Percentiles rank a stretch among this genome's conserved stretches.
These are phyloP conservation scores for Pichia inconspicua DNA, from an alignment of 1,139 yeast species.

Conservation along the genomic window DNA sequence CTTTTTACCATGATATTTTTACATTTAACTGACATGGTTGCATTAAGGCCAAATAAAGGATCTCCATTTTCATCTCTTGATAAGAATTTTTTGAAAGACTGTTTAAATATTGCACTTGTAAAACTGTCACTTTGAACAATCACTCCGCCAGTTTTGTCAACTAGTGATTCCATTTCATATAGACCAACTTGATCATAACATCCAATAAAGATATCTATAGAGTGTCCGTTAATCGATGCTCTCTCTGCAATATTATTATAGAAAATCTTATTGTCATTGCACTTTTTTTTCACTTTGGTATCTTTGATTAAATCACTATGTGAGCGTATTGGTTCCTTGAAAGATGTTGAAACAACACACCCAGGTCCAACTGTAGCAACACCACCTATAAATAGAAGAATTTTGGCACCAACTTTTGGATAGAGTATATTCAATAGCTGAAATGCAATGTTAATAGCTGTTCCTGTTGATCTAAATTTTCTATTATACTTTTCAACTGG, in stretches of 20 bases:
- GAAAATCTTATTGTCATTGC: slow-evolving; percentile 33
- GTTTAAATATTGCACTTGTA: slow-evolving; percentile 57
- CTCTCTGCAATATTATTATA: slow-evolving; percentile 35
- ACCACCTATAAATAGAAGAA: slow-evolving; percentile 53
- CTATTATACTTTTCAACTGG: slow-evolving; percentile 43
- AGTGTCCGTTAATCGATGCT: slow-evolving; percentile 43
- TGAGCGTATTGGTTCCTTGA: slow-evolving; percentile 50
- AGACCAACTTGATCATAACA: slow-evolving; percentile 63
- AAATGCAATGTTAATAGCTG: slow-evolving; percentile 57
- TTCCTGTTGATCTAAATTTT: slow-evolving; percentile 54
- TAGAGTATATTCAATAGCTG: slow-evolving; percentile 41
- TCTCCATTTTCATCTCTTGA: slow-evolving; percentile 30
- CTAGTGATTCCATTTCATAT: slow-evolving; percentile 54
- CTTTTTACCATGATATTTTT: slow-evolving; percentile 49
- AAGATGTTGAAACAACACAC: slow-evolving; percentile 38
- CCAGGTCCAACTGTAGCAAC: slow-evolving; percentile 56
- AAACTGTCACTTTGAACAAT: slow-evolving; percentile 59
- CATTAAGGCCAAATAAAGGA: slow-evolving; percentile 48
- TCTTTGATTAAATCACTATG: slow-evolving; percentile 49
- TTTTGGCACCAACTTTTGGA: slow-evolving; percentile 50
- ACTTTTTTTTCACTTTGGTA: slow-evolving; percentile 27
- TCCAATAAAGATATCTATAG: slow-evolving; percentile 53
- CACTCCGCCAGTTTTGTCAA: slow-evolving; percentile 54
- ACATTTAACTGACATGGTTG: slow-evolving; percentile 49
- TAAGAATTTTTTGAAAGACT: slow-evolving; percentile 50